phyloP scores from a whole-genome alignment of 2,329 filamentous ascomycete genomes.

The Xylariaceae sp. region DNA sequence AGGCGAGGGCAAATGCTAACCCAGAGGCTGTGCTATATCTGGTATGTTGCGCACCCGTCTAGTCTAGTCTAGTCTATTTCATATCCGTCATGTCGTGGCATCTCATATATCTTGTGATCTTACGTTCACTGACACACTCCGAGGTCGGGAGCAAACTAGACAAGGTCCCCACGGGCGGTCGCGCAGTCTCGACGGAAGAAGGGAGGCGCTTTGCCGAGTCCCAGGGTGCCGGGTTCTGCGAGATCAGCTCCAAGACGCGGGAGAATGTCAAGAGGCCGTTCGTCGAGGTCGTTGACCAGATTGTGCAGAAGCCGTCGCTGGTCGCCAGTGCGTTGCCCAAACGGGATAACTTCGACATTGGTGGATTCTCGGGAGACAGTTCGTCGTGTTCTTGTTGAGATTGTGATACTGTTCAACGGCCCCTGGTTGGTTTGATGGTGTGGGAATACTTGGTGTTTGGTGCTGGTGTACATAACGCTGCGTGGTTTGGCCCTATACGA shows the following conservation, averaged over 20 bases:
- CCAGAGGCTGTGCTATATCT: slow-evolving; percentile 47
- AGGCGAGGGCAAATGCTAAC: slow-evolving; percentile 47
- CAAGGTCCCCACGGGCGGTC: slow-evolving; percentile 35
- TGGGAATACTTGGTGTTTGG: too few relatives aligned
- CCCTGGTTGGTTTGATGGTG: too few relatives aligned
- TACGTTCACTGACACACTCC: slow-evolving; percentile 5
- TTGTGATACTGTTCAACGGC: too few relatives aligned
- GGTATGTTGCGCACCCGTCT: slow-evolving; percentile 27
- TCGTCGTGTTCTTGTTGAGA: slow-evolving; percentile 26
- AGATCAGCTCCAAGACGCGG: slow-evolving; percentile 51
- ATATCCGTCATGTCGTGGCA: not conserved
- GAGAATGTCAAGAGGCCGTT: slow-evolving; percentile 50
- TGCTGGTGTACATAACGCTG: too few relatives aligned
- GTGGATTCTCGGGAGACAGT: slow-evolving; percentile 22
- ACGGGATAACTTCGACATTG: slow-evolving; percentile 27
- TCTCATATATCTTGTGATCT: not conserved
- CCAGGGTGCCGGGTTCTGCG: slow-evolving; percentile 46
- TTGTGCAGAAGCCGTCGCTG: slow-evolving; percentile 43
- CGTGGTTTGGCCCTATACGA: slow-evolving; percentile 13
- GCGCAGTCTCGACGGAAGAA: slow-evolving; percentile 45
- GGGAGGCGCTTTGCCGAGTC: slow-evolving; percentile 43
- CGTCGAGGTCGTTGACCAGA: slow-evolving; percentile 47
- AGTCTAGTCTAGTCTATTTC: not conserved
- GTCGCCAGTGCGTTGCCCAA: slow-evolving; percentile 29
- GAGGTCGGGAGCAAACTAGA: slow-evolving; percentile 51